These are phyloP conservation scores for Cadophora luteo-olivacea DNA, from an alignment of 2,329 filamentous ascomycete species.

Conservation along the genomic window DNA sequence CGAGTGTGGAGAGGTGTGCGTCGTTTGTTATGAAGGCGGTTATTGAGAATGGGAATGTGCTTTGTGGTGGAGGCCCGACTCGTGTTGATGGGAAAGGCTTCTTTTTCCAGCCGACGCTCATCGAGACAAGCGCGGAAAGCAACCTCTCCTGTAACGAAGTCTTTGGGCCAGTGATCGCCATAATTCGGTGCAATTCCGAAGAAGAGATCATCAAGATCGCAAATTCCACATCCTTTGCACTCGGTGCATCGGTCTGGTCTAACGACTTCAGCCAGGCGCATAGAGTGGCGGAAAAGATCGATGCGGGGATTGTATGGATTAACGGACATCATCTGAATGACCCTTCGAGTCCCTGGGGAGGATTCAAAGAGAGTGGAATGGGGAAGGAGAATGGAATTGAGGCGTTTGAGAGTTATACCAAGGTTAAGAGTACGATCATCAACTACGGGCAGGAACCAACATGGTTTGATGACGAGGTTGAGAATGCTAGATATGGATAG, in stretches of 20 bases:
- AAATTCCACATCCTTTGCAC: conserved; percentile 80
- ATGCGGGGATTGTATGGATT: conserved; percentile 85
- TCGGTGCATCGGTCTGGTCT: conserved; percentile 93
- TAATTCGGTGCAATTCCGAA: conserved; percentile 87
- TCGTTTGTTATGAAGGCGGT: conserved; percentile 42
- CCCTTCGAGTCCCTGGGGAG: conserved; percentile 59
- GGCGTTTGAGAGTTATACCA: conserved; percentile 65
- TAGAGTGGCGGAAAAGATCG: conserved; percentile 69
- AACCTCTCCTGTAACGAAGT: conserved; percentile 85
- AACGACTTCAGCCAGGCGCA: conserved; percentile 62
- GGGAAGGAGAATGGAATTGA: conserved; percentile 75
- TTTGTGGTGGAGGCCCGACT: conserved; percentile 58
- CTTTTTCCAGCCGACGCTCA: conserved; percentile 88
- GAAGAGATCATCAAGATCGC: conserved; percentile 83
- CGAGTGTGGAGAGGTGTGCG: conserved; percentile 62
- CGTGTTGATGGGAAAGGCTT: conserved; percentile 60
- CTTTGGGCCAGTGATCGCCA: conserved; percentile 87
- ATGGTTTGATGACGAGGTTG: conserved; percentile 69
- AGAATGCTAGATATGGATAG: conserved; percentile 66
- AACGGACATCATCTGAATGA: conserved; percentile 71
- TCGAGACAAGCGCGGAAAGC: conserved; percentile 84
- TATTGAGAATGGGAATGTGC: conserved; percentile 47
- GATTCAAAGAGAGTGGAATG: conserved; percentile 61
- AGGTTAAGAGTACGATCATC: conserved; percentile 70
- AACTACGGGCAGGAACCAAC: conserved; percentile 63